Base-by-base conservation (phyloP, 352 stramenopile species). In the Globisporangium echinulatum region DNA sequence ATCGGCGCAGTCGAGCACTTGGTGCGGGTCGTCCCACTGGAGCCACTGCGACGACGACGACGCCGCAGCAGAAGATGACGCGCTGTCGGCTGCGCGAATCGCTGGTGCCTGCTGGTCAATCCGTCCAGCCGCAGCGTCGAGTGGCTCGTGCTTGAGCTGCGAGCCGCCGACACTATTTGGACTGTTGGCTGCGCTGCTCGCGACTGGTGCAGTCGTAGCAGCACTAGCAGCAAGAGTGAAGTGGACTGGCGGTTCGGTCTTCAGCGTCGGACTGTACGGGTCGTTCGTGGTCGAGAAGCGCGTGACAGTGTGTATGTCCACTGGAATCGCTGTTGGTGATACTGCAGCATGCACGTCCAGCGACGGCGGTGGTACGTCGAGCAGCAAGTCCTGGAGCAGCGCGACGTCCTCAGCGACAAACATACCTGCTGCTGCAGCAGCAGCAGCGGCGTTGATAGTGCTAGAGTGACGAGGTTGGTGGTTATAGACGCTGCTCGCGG, bases 41-140 rank as follows among this genome's bases (percentile, higher is more conserved):
- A 80, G 69, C 74, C 74, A 83, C 61, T 74, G 71, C 37, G 67
- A 79, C 48, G 60, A 68, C 40, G 68, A 62, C 4, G 59, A 42
- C 10, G 50, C 46, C 0, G 56, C 7, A 0, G 46, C 8, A 37
- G 44, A 3, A 8, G 15, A 11, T 10, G 25, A 25, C 25, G 25
- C 25, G 25, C 25, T 25, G 25, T 25, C 25, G 25, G 25, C 25
- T 25, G 25, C 1, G 25, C 1, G 25, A 25, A 25, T 25, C 25
- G 9, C 53, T 13, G 7, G 7, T 36, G 11, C 40, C n/a, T 56
- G 5, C 39, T 48, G 13, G 17, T 3, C n/a, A 36, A 39, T 14
- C 13, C n/a, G 19, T 19, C 37, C 37, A 7, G 33, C 14, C 51
- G 4, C 17, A 49, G 55, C 47, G n/a, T 52, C 2, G 40, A n/a